Conservation (phyloP, 164 flowering plant genomes). For the Tetracentron sinense region DNA sequence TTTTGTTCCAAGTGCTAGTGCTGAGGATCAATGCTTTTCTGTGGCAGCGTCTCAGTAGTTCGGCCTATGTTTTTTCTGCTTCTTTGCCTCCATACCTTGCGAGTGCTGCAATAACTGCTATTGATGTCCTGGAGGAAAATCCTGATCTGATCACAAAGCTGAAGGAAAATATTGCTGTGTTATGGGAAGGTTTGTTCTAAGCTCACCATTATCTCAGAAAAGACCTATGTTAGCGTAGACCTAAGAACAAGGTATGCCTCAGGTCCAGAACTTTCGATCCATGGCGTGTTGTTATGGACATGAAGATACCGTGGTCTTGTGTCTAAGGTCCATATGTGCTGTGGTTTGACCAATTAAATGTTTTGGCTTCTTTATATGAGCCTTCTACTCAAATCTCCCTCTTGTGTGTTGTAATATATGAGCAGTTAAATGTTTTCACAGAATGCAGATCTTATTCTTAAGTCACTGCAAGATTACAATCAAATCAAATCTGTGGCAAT, state of each 20-base stretch:
- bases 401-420: too few relatives aligned
- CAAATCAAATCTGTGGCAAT: not conserved
- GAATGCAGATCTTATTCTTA: not conserved
- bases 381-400: not conserved
- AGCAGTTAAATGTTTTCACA: too few relatives aligned
- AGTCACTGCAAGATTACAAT: not conserved
- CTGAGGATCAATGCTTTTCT: not conserved
- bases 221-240: not conserved
- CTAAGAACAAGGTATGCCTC: not conserved
- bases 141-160: conserved; percentile 47
- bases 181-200: conserved; percentile 63
- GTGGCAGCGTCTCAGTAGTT: conserved; percentile 86
- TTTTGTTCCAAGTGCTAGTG: conserved; percentile 5
- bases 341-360: too few relatives aligned
- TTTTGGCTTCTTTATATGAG: not conserved
- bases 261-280: not conserved
- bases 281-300: too few relatives aligned
- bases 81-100: conserved; percentile 97
- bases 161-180: conserved; percentile 50
- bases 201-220: not conserved
- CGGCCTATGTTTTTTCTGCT: conserved; percentile 97
- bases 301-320: too few relatives aligned
- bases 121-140: conserved; percentile 59
- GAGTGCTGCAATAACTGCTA: conserved; percentile 74
- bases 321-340: too few relatives aligned